Base-by-base conservation (phyloP, 2,329 filamentous ascomycete species). In the Fusarium begoniae region DNA sequence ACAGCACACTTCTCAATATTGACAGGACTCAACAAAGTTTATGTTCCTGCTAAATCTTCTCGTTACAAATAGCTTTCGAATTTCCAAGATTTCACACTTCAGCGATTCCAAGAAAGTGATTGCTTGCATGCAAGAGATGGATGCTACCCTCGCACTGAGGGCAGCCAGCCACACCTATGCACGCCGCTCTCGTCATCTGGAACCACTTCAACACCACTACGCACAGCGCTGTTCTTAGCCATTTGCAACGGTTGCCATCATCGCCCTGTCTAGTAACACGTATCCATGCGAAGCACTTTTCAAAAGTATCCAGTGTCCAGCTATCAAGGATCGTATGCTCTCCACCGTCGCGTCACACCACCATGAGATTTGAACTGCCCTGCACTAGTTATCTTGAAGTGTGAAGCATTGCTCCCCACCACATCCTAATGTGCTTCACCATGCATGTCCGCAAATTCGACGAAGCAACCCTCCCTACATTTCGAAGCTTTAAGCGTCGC, bases 111-210 rank as follows among this genome's bases (percentile, higher is more conserved):
- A 53, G 47, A 53, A 40, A 48, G 50, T 63, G 63, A 56, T 41
- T 62, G 57, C 55, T 72, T 55, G 67, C 51, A 64, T 75, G 54
- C 53, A 53, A 62, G 55, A 60, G 60, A 60, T 75, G 60, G 64
- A 70, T 75, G 66, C 66, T 75, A 75, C 73, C 71, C 67, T 70
- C 59, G 32, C 56, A 64, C 54, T 48, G 40, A 63, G 40, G 40
- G 35, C 60, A 38, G 51, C 56, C 64, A 73, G 59, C 73, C 71
- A 75, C 72, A 70, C 66, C 54, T 54, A 43, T 65, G 51, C 63
- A 69, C 65, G 75, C 75, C 74, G 66, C 75, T 75, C 75, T 77
- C 75, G 75, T 77, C 75, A 77, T 77, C 72, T 72, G 67, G 56
- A 65, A 66, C 63, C 57, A 63, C 61, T 65, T 68, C 65, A 75